phyloP scores from a whole-genome alignment of 495 filamentous ascomycete species.

The Penicillium waksmanii region DNA sequence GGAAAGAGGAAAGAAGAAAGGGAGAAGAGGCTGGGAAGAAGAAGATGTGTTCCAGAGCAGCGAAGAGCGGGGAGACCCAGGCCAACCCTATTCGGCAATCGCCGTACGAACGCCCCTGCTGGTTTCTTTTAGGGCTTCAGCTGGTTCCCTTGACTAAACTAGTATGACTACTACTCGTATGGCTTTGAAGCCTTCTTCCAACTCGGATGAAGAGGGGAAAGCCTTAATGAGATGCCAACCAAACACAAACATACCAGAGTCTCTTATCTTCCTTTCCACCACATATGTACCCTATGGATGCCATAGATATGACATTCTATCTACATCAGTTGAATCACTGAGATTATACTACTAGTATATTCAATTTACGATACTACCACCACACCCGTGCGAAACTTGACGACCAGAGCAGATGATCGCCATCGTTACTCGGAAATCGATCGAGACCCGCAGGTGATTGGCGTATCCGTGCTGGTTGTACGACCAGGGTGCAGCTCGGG shows the following conservation, averaged over 20 bases:
- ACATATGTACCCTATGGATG: too few relatives aligned
- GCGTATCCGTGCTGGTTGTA: slow-evolving; percentile 21
- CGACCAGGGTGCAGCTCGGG: slow-evolving; percentile 21
- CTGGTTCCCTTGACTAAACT: background rate
- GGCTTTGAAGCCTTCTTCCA: background rate
- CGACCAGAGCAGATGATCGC: slow-evolving; percentile 26
- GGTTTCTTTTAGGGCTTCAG: slow-evolving; percentile 14
- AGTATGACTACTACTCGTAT: too few relatives aligned
- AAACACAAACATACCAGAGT: too few relatives aligned
- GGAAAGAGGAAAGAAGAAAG: slow-evolving; percentile 36
- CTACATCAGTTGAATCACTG: too few relatives aligned
- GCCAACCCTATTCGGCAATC: slow-evolving; percentile 30
- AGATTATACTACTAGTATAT: background rate
- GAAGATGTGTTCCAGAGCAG: slow-evolving; percentile 25
- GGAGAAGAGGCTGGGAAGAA: slow-evolving; percentile 38
- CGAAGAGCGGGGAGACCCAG: slow-evolving; percentile 34
- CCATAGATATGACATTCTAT: too few relatives aligned
- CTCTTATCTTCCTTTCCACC: too few relatives aligned
- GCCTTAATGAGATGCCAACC: background rate
- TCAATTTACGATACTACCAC: background rate
- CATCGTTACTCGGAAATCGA: slow-evolving; percentile 26
- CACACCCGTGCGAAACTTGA: slow-evolving; percentile 8
- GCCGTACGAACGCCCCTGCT: slow-evolving; percentile 20
- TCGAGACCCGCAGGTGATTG: slow-evolving; percentile 27
- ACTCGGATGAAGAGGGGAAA: background rate